A percentile compares a stretch with the other conserved stretches of the same genome.
Evolutionary conservation across 192 early-diverging fungal genomes (phyloP).

Genomic region (Coemansia sp.): DNA sequence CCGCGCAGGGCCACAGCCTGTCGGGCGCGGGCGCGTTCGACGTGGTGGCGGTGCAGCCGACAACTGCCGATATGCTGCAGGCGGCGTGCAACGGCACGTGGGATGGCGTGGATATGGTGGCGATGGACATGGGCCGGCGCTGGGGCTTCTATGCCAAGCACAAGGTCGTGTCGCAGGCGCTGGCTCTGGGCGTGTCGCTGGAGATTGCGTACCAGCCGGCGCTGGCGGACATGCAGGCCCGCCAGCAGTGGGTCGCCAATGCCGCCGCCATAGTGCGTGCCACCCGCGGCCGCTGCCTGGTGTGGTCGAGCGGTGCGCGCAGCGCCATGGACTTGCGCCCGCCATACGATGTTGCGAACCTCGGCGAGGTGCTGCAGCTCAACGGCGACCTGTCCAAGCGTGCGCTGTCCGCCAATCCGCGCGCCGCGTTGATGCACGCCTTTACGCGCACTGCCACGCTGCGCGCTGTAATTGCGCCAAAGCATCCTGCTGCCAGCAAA

Average conservation of each 20-base stretch:
- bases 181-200: slow-evolving; percentile 23
- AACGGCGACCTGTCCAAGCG: slow-evolving; percentile 47
- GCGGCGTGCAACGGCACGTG: slow-evolving; percentile 40
- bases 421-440: slow-evolving; percentile 36
- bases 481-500: slow-evolving; percentile 3
- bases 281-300: slow-evolving; percentile 28
- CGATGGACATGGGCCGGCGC: slow-evolving; percentile 43
- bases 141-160: slow-evolving; percentile 49
- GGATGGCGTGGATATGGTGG: slow-evolving; percentile 38
- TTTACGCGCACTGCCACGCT: slow-evolving; percentile 38
- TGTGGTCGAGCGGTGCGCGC: slow-evolving; percentile 40
- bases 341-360: slow-evolving; percentile 39
- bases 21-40: slow-evolving; percentile 29
- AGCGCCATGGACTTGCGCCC: slow-evolving; percentile 37
- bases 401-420: slow-evolving; percentile 22
- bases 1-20: slow-evolving; percentile 32
- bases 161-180: slow-evolving; percentile 43
- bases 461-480: slow-evolving; percentile 19
- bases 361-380: slow-evolving; percentile 46
- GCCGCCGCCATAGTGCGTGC: slow-evolving; percentile 38
- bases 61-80: slow-evolving; percentile 27
- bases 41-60: slow-evolving; percentile 45
- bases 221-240: slow-evolving; percentile 17
- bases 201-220: slow-evolving; percentile 36
- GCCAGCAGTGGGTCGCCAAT: slow-evolving; percentile 53